Evolutionary conservation across 208 protist species (phyloP).

Genomic region (Crithidia acanthocephali): DNA sequence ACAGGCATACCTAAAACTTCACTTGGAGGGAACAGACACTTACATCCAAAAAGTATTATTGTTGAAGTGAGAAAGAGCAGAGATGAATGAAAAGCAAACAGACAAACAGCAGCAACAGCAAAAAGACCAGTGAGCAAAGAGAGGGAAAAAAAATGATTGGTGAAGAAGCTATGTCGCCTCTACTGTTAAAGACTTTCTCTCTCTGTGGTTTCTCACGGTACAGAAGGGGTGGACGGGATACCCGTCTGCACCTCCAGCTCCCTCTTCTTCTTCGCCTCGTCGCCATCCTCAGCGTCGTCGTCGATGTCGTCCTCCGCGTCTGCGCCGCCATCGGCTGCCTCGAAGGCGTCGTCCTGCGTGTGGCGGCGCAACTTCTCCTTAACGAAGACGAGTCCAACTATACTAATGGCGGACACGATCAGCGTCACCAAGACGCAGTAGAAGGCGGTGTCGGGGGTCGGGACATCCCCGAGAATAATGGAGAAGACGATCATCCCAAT

Average conservation of each 20-base stretch:
- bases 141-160: no score
- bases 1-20: no score
- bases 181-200: no score
- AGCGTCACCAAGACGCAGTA: constrained; percentile 38
- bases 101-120: no score
- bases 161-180: no score
- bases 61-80: no score
- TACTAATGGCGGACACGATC: constrained; percentile 14
- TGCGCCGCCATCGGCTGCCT: background rate
- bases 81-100: no score
- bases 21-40: no score
- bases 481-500: constrained; percentile 51
- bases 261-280: background rate
- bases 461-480: constrained; percentile 43
- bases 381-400: constrained; percentile 32
- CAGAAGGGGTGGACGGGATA: background rate
- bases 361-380: constrained; percentile 36
- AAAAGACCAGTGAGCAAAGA: no score
- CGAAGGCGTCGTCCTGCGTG: constrained; percentile 4
- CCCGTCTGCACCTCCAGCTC: constrained; percentile 3
- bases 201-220: no score
- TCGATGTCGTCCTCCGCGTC: background rate
- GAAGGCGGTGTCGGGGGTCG: constrained; percentile 31
- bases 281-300: background rate
- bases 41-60: no score